Conservation (phyloP, 2,329 filamentous ascomycete genomes). For the Ascochyta pisi region DNA sequence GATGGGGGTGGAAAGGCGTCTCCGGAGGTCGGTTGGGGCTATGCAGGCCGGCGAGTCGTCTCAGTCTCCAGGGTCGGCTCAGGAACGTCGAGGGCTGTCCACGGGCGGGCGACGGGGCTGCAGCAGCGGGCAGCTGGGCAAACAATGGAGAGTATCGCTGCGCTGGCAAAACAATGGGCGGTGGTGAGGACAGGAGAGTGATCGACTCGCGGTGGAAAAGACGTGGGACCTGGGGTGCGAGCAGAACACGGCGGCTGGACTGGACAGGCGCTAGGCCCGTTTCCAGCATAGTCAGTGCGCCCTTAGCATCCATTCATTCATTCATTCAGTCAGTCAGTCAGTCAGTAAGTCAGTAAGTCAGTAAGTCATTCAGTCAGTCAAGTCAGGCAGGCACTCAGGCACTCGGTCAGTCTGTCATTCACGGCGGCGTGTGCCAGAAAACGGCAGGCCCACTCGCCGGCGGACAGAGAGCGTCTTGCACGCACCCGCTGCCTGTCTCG, state of each 20-base stretch:
- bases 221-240: conserved; percentile 20
- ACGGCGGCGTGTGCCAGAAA: no score
- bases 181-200: conserved; percentile 29
- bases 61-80: conserved; percentile 18
- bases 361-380: no score
- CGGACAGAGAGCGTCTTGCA: neutral
- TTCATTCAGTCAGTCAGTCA: no score
- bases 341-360: no score
- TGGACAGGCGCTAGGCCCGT: conserved; percentile 21
- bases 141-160: conserved; percentile 20
- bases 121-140: conserved; percentile 28
- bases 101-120: conserved; percentile 26
- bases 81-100: conserved; percentile 12
- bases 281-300: conserved; percentile 21
- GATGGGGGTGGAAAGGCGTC: conserved; percentile 24
- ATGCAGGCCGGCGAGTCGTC: conserved; percentile 30
- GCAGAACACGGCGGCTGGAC: conserved; percentile 28
- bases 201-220: conserved; percentile 36
- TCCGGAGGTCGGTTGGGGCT: conserved; percentile 37
- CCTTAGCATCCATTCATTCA: no score
- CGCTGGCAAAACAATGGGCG: conserved; percentile 33
- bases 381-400: neutral
- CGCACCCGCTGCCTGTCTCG: neutral
- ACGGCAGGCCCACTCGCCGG: neutral
- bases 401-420: no score